Conservation (phyloP, 2,329 filamentous ascomycete species). For the Samsoniella hepiali region DNA sequence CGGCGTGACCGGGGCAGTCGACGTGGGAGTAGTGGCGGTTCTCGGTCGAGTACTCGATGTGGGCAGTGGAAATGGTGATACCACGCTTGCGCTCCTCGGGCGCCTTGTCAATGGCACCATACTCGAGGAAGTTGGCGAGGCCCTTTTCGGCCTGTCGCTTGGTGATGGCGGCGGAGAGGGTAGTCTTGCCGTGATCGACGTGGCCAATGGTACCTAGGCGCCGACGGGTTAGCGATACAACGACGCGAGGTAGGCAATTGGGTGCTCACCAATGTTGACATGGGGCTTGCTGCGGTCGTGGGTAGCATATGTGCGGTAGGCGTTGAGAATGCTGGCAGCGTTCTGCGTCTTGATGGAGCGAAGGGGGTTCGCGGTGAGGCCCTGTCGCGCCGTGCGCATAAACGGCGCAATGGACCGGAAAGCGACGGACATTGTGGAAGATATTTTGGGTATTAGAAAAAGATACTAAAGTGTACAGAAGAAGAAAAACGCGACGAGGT, state of each 20-base stretch:
- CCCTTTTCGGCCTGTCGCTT: conserved; percentile 97
- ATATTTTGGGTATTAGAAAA: conserved; percentile 22
- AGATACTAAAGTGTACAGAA: conserved; percentile 27
- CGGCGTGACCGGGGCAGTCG: conserved; percentile 98
- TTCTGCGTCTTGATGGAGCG: conserved; percentile 65
- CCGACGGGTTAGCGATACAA: conserved; percentile 21
- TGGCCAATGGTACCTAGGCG: conserved; percentile 86
- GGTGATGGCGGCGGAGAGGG: conserved; percentile 96
- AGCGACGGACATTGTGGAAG: conserved; percentile 70
- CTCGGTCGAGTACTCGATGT: conserved; percentile 97
- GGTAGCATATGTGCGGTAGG: conserved; percentile 62
- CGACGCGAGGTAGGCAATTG: neutral
- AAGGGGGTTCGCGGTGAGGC: conserved; percentile 73
- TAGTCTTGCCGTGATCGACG: conserved; percentile 99
- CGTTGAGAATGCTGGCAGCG: conserved; percentile 61
- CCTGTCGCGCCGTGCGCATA: conserved; percentile 74
- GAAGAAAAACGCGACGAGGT: conserved; percentile 26
- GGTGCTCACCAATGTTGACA: conserved; percentile 81
- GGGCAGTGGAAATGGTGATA: conserved; percentile 98
- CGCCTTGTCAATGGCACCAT: conserved; percentile 97
- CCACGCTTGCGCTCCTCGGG: conserved; percentile 99
- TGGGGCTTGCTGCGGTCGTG: conserved; percentile 94
- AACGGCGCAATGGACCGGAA: conserved; percentile 76
- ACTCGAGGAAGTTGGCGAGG: conserved; percentile 90
- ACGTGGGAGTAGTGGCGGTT: conserved; percentile 97